phyloP scores from a whole-genome alignment of 23 red algal genomes.

The Gracilaria vermiculophylla region DNA sequence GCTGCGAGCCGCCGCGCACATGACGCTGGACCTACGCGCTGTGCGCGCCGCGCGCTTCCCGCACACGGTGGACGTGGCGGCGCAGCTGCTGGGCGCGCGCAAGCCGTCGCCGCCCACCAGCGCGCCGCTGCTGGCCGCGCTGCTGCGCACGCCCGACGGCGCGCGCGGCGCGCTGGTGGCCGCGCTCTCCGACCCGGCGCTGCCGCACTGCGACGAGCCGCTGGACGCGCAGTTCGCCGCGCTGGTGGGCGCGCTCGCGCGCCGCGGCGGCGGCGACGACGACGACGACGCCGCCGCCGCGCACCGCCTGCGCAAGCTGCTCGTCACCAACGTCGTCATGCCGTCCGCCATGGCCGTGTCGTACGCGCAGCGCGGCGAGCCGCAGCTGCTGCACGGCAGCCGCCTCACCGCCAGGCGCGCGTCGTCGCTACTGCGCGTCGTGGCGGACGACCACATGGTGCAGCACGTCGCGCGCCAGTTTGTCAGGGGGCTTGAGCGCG shows the following conservation, averaged over 20 bases:
- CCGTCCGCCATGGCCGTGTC: background rate
- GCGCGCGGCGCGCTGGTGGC: background rate
- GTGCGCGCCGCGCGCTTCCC: constrained; percentile 9
- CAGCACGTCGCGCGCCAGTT: background rate
- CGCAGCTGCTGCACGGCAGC: background rate
- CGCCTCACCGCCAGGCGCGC: background rate
- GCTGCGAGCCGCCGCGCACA: too few relatives aligned
- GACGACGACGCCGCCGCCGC: background rate
- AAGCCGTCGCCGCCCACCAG: background rate
- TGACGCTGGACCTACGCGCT: background rate
- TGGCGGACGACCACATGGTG: background rate
- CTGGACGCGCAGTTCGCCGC: background rate
- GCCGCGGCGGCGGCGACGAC: too few relatives aligned
- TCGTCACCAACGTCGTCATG: constrained; percentile 15
- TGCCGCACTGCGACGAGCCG: constrained; percentile 21
- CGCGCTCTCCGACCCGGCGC: background rate
- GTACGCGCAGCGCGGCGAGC: background rate
- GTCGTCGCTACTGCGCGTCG: background rate
- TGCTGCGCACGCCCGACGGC: background rate
- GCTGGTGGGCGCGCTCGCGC: background rate
- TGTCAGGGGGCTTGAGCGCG: background rate
- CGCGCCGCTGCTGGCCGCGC: background rate
- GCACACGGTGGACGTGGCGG: background rate
- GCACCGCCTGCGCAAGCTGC: background rate
- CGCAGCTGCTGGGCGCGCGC: background rate